phyloP scores from a whole-genome alignment of 805 yeast species.

The Sungouiella blattae region DNA sequence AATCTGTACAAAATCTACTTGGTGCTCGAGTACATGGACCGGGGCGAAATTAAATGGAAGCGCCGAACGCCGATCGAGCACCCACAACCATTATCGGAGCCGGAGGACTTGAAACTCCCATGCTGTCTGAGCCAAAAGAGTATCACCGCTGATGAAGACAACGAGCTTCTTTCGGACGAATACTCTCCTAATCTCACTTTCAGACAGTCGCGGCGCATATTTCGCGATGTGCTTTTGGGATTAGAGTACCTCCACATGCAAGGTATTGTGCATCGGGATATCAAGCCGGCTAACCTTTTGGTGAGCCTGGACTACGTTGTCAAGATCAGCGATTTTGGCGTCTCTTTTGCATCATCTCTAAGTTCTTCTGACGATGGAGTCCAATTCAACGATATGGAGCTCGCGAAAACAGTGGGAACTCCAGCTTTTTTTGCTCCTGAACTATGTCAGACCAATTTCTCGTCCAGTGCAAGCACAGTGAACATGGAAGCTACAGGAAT shows the following conservation, averaged over 20 bases:
- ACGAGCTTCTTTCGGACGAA: conserved; percentile 20
- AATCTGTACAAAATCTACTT: conserved; percentile 81
- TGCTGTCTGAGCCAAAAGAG: conserved; percentile 23
- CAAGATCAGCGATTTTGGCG: conserved; percentile 96
- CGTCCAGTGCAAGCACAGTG: conserved; percentile 7
- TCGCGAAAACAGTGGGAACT: conserved; percentile 96
- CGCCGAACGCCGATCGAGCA: conserved; percentile 8
- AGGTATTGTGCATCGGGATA: conserved; percentile 92
- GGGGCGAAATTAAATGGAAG: conserved; percentile 88
- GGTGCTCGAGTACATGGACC: conserved; percentile 84
- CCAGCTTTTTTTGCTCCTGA: conserved; percentile 93
- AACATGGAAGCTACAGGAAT: conserved; percentile 17
- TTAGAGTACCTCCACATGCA: conserved; percentile 86
- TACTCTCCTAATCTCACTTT: conserved; percentile 60
- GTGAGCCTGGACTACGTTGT: conserved; percentile 68
- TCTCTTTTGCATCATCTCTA: conserved; percentile 65
- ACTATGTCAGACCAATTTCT: conserved; percentile 61
- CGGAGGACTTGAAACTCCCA: conserved; percentile 39
- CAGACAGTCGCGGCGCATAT: conserved; percentile 63
- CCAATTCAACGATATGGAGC: conserved; percentile 58
- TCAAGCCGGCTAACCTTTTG: conserved; percentile 88
- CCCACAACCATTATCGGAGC: not conserved
- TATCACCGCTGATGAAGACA: conserved; percentile 13
- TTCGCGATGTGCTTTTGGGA: conserved; percentile 83
- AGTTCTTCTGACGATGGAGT: conserved; percentile 43